Conservation (phyloP, 2,329 filamentous ascomycete species). For the Balansia obtecta region DNA sequence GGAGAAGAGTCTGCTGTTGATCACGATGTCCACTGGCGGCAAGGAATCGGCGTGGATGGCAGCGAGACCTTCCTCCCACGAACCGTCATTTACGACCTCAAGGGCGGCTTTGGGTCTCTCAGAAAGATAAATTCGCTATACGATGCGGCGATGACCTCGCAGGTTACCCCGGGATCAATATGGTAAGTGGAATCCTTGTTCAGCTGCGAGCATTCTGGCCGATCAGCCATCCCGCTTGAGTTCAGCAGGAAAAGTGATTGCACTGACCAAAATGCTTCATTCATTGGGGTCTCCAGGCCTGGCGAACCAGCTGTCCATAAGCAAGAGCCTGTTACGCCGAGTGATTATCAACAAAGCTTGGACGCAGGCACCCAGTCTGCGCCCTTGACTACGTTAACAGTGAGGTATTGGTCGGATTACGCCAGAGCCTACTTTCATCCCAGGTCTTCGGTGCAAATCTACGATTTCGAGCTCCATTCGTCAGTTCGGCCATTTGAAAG, state of each 20-base stretch:
- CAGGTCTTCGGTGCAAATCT: constrained; percentile 71
- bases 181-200: constrained; percentile 17
- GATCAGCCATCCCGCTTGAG: not conserved
- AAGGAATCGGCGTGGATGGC: constrained; percentile 71
- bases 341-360: constrained; percentile 67
- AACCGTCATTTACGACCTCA: constrained; percentile 88
- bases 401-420: constrained; percentile 97
- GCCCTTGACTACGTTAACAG: constrained; percentile 51
- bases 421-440: constrained; percentile 89
- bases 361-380: constrained; percentile 59
- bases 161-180: constrained; percentile 19
- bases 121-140: constrained; percentile 84
- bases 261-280: not conserved
- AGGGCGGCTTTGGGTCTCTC: constrained; percentile 82
- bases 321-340: constrained; percentile 53
- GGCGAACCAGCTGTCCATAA: constrained; percentile 56
- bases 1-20: constrained; percentile 21
- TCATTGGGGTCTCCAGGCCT: constrained; percentile 33
- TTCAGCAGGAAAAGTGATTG: not conserved
- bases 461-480: constrained; percentile 76
- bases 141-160: constrained; percentile 30
- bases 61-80: constrained; percentile 86
- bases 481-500: constrained; percentile 78
- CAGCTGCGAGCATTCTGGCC: not conserved
- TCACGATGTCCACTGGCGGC: constrained; percentile 69